Base-by-base conservation (phyloP, 78 protist genomes). In the Diacronema lutheri region DNA sequence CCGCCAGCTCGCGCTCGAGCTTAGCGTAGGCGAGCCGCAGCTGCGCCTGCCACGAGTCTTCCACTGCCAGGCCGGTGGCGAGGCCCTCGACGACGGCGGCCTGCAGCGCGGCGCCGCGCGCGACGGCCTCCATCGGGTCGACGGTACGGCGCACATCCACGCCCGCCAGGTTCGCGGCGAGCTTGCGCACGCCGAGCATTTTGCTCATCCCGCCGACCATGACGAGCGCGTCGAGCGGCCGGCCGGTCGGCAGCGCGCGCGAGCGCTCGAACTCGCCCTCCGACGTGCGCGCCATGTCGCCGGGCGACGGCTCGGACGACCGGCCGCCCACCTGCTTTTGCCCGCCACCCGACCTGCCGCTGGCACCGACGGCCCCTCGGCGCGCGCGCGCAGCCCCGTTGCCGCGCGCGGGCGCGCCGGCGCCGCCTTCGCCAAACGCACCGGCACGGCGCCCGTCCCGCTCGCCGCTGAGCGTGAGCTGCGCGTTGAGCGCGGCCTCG, bases 151-250 rank as follows among this genome's bases (percentile, higher is more conserved):
- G 29, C 4, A 58, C 55, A 0, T 19, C 29, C 26, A 71, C 58
- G 35, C 79, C 79, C 20, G 41, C 41, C 20, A 71, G 58, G 38
- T 71, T 71, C 31, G 29, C 6, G 25, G 41, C 79, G 26, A 71
- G 79, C 79, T 41, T 40, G 37, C 79, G 57, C 69, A 66, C 79
- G 31, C 55, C 79, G 50, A 31, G 58, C 79, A 71, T 71, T 13
- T 71, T n/a, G 13, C 58, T 26, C 21, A 37, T 58, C 12, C 79
- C 79, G 1, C 79, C 79, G 7, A 71, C 79, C 58, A 71, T 0
- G 6, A 71, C 57, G 3, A 71, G 7, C 57, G 40, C 37, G 37
- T 61, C 66, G 33, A 38, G 35, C 21, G 37, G 26, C 9, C 50
- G 50, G 50, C 50, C 50, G 16, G 3, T 3, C 50, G 50, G 50